A percentile compares a stretch with the other conserved stretches of the same genome.
Evolutionary conservation across 1,139 yeast genomes (phyloP).

Genomic region (Scheffersomyces cryptocercus): DNA sequence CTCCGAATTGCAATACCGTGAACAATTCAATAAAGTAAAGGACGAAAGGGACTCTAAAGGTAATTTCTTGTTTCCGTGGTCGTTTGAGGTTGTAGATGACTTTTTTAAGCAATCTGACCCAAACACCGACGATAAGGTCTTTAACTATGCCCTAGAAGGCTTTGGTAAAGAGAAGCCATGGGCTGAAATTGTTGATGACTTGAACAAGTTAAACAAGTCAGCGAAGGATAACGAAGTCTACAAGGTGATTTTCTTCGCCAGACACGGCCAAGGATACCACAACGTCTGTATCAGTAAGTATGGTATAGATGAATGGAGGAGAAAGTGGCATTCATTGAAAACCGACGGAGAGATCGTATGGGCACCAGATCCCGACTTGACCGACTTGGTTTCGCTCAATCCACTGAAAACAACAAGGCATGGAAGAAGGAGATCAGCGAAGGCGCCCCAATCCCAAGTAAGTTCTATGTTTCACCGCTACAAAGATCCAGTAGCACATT

Average conservation of each 20-base stretch:
- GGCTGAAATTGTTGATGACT: constrained; percentile 28
- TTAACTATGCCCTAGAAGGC: constrained; percentile 39
- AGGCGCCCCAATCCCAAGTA: constrained; percentile 22
- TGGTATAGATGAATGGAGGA: constrained; percentile 44
- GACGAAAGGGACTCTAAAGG: constrained; percentile 8
- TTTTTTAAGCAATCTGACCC: constrained; percentile 38
- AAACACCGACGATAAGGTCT: constrained; percentile 37
- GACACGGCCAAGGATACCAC: constrained; percentile 51
- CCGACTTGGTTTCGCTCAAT: constrained; percentile 39
- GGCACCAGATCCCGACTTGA: constrained; percentile 51
- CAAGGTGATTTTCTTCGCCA: constrained; percentile 42
- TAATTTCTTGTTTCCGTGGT: constrained; percentile 25
- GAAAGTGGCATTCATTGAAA: constrained; percentile 38
- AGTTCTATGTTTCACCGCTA: constrained; percentile 26
- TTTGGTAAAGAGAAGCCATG: constrained; percentile 39
- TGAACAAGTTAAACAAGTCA: constrained; percentile 29
- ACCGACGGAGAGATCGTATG: constrained; percentile 47
- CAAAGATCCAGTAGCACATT: constrained; percentile 24
- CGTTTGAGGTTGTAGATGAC: constrained; percentile 37
- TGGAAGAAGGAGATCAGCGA: constrained; percentile 19
- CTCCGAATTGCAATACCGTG: constrained; percentile 11
- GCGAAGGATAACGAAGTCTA: constrained; percentile 28
- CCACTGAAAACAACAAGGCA: constrained; percentile 25
- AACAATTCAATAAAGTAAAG: constrained; percentile 8
- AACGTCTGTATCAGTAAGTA: constrained; percentile 43